Evolutionary conservation across 495 filamentous ascomycete species (phyloP), one percentile per base, ranked within the genome.

Genomic region (Talaromyces stipitatus): DNA sequence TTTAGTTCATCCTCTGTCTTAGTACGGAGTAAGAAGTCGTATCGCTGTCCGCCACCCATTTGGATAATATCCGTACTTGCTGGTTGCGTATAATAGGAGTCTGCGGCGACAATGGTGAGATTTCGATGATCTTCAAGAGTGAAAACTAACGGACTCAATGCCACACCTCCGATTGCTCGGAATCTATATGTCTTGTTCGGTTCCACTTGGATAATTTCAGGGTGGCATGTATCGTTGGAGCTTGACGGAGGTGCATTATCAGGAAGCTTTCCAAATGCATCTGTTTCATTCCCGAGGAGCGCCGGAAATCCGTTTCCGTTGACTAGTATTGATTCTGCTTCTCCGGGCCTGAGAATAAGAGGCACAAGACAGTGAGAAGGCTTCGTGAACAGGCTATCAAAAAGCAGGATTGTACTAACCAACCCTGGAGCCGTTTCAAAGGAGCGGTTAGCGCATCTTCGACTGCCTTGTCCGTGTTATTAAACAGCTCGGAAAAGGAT

Each of bases 171-270:
- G 50, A 85, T 77, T 62, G 80, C 75, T 41, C 82, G 72, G 53
- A 85, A 65, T 9, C 79, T 75, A 57, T 86, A 86, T 1, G 79
- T 79, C 61, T 78, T 83, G 28, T 70, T 75, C 0, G 82, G 76
- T 22, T 84, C 70, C 22, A 85, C 74, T 32, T 78, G 70, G 57
- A 86, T 77, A 5, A 78, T 70, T 8, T 69, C 69, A 10, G 79
- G 69, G 54, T 65, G 67, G 59, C 77, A 81, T 26, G 69, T 69
- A 23, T 69, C 69, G 14, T 32, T 14, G n/a, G 23, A 4, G 24
- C 14, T 10, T 14, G 11, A n/a, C 3, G 27, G 10, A 8, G 18
- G 29, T 12, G 50, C 9, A 8, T 53, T 53, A 7, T 7, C 50
- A 27, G 28, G 6, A 12, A 26, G 50, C n/a, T 6, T 2, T 18